These are phyloP conservation scores for Colletotrichum caudatum DNA, from an alignment of 2,329 filamentous ascomycete genomes.

Conservation along the genomic window DNA sequence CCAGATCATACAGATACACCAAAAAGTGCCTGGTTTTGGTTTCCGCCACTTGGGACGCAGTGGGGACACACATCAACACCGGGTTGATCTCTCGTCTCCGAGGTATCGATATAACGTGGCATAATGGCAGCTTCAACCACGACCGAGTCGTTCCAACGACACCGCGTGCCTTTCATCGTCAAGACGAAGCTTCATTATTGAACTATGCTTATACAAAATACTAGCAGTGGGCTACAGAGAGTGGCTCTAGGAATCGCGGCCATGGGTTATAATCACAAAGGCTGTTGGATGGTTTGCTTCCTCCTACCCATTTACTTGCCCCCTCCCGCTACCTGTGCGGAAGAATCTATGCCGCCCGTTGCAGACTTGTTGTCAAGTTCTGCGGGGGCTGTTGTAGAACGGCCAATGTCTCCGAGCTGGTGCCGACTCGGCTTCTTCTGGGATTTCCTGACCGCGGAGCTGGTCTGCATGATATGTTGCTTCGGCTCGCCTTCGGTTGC, in stretches of 20 bases:
- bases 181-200: not conserved
- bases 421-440: conserved; percentile 7
- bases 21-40: not conserved
- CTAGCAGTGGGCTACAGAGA: not conserved
- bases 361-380: not conserved
- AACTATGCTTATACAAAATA: conserved; percentile 7
- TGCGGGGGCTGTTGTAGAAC: conserved; percentile 9
- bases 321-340: not conserved
- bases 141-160: not conserved
- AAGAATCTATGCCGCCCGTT: not conserved
- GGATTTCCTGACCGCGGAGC: not conserved
- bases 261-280: conserved; percentile 23
- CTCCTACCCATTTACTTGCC: not conserved
- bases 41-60: not conserved
- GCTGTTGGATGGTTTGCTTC: not conserved
- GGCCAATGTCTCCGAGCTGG: conserved; percentile 7
- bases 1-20: not conserved
- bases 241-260: conserved; percentile 8
- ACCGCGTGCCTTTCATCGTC: not conserved
- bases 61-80: not conserved
- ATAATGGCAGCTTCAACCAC: not conserved
- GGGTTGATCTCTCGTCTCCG: not conserved
- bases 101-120: not conserved
- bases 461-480: conserved; percentile 9
- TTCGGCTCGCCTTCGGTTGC: conserved; percentile 7